phyloP scores from a whole-genome alignment of 192 early-diverging fungal species.

The Dissophora globulifera region DNA sequence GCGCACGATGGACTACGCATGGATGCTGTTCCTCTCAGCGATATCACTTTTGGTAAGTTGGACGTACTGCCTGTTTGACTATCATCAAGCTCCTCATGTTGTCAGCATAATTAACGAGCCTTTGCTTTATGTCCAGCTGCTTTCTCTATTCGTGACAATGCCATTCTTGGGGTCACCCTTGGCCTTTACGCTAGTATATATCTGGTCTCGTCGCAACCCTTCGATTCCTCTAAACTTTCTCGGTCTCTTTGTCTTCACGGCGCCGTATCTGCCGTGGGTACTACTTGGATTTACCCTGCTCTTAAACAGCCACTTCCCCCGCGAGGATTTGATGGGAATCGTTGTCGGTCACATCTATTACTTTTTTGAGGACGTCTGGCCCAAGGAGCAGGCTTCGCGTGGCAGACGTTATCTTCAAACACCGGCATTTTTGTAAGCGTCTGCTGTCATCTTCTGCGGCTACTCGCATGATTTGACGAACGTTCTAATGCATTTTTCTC shows the following conservation, averaged over 20 bases:
- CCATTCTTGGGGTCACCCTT: slow-evolving; percentile 87
- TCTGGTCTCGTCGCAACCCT: slow-evolving; percentile 98
- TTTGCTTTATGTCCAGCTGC: too few species aligned
- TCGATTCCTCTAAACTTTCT: slow-evolving; percentile 87
- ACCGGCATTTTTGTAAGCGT: slow-evolving; percentile 63
- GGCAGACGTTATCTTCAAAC: slow-evolving; percentile 64
- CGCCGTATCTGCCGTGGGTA: slow-evolving; percentile 93
- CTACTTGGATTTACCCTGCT: slow-evolving; percentile 87
- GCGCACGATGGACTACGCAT: slow-evolving; percentile 92
- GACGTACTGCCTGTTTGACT: too few species aligned
- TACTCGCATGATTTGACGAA: not conserved
- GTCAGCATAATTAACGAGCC: too few species aligned
- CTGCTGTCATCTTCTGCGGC: not conserved
- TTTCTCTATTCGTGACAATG: slow-evolving; percentile 64
- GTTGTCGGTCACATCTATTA: slow-evolving; percentile 94
- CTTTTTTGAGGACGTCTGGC: slow-evolving; percentile 96
- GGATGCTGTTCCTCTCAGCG: slow-evolving; percentile 83
- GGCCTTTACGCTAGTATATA: slow-evolving; percentile 88
- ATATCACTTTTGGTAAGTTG: slow-evolving; percentile 64
- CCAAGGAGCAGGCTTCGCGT: slow-evolving; percentile 69
- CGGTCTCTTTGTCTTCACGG: slow-evolving; percentile 90
- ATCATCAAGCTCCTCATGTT: too few species aligned
- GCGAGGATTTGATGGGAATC: slow-evolving; percentile 85
- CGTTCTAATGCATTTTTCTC: not conserved
- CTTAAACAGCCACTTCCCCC: slow-evolving; percentile 81